These are phyloP conservation scores for Penicillium sp. DNA, from an alignment of 2,329 filamentous ascomycete genomes.

Conservation along the genomic window DNA sequence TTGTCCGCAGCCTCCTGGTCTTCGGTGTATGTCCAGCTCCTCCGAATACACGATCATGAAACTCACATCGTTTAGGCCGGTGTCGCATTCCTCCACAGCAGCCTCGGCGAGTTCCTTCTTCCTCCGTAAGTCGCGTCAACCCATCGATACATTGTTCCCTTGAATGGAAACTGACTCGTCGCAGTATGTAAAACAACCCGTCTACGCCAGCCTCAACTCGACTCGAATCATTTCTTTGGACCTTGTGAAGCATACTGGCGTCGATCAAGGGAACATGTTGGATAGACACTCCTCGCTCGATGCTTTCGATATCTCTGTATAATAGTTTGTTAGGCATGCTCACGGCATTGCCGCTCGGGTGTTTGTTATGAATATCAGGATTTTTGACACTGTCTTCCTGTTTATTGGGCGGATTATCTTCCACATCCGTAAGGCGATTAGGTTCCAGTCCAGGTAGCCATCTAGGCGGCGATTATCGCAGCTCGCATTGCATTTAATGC, in stretches of 20 bases:
- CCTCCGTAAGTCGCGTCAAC: slow-evolving; percentile 48
- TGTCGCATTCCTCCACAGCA: slow-evolving; percentile 62
- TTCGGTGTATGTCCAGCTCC: slow-evolving; percentile 58
- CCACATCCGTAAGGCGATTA: not conserved
- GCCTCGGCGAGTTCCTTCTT: slow-evolving; percentile 62
- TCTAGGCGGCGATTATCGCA: no score
- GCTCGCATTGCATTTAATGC: no score
- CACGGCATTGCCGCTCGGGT: slow-evolving; percentile 1
- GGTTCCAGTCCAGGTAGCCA: not conserved
- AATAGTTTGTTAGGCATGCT: slow-evolving; percentile 19
- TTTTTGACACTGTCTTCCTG: not conserved
- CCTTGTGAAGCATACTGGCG: slow-evolving; percentile 16
- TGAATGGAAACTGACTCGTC: slow-evolving; percentile 3
- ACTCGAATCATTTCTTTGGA: slow-evolving; percentile 10
- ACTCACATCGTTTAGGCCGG: slow-evolving; percentile 49
- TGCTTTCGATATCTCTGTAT: slow-evolving; percentile 20
- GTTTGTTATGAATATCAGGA: slow-evolving; percentile 23
- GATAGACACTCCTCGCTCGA: slow-evolving; percentile 12
- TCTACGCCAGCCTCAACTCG: slow-evolving; percentile 4
- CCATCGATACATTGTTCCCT: not conserved
- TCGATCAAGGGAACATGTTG: slow-evolving; percentile 12
- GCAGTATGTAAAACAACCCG: slow-evolving; percentile 15
- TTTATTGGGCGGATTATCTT: no score
- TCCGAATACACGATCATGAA: slow-evolving; percentile 1
- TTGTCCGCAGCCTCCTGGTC: slow-evolving; percentile 62